Conservation (phyloP, 208 protist species). For the Acanthamoeba castellanii region DNA sequence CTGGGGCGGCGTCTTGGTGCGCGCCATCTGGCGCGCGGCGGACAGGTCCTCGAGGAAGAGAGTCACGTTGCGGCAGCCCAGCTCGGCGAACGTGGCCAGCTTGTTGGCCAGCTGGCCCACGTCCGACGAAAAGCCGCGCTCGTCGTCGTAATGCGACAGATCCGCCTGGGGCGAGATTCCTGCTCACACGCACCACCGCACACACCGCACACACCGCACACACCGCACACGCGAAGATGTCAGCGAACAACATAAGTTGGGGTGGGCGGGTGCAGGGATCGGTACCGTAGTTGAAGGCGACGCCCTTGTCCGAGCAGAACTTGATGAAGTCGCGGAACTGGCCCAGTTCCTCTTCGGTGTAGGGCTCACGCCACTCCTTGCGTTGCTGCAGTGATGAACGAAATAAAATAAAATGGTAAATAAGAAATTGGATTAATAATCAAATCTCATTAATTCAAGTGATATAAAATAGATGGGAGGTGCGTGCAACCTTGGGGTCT, state of each 20-base stretch:
- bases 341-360: conserved; percentile 2
- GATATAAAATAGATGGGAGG: not conserved
- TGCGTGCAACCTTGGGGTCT: conserved; percentile 3
- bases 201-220: too few relatives aligned
- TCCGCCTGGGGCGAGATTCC: not conserved
- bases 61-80: conserved; percentile 38
- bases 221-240: not conserved
- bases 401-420: not conserved
- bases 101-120: conserved; percentile 9
- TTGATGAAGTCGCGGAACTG: conserved; percentile 30
- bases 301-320: conserved; percentile 15
- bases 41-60: conserved; percentile 27
- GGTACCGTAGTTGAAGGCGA: conserved; percentile 22
- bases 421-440: not conserved
- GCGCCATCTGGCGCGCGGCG: not conserved
- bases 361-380: conserved; percentile 40
- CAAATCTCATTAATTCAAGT: not conserved
- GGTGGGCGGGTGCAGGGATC: not conserved
- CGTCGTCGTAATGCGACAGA: not conserved
- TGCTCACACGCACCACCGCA: not conserved
- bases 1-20: not conserved
- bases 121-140: conserved; percentile 7
- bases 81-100: not conserved
- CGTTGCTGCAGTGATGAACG: not conserved
- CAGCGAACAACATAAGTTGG: not conserved